Evolutionary conservation across 352 stramenopile species (phyloP), one percentile per base, ranked within the genome.

Genomic region (Globisporangium okanoganense): DNA sequence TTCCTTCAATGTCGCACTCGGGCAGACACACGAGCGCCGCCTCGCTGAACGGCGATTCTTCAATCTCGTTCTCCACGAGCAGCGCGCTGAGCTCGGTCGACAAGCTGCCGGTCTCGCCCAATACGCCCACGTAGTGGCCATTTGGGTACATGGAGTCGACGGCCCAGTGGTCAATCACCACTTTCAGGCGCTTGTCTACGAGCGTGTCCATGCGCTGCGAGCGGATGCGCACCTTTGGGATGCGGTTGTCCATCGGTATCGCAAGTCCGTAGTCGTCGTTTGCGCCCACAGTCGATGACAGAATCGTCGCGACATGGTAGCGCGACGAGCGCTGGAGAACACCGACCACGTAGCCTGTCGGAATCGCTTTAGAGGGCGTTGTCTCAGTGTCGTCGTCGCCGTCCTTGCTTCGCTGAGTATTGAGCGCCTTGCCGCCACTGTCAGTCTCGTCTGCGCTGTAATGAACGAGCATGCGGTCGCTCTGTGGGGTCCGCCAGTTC

Each of bases 21-120:
- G 89, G 89, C 9, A 97, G 67, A 38, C 84, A 96, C 33, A 88
- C 89, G 13, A 97, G 67, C 18, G 89, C 85, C 3, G 73, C 75
- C 67, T 96, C 87, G 61, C 88, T 94, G 65, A 97, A 97, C 33
- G 81, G 82, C 14, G 82, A 70, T 43, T 95, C 87, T 22, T 90
- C 78, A 47, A 94, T 84, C 50, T 92, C 84, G 44, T 95, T 83
- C 49, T 93, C 68, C 29, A 95, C 82, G 0, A 97, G 78, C 47
- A 96, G 64, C 27, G 88, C 85, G 9, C 73, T 88, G 2, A 96
- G 73, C 56, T 97, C 89, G 3, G 86, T 95, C 22, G 82, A 72
- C 7, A 95, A 70, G 40, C 69, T 78, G 20, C 85, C 82, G 0
- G 72, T 72, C 8, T 72, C 64, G 14, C 86, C 86, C 5, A 95